Evolutionary conservation across 768 basidiomycete genomes (phyloP), one percentile per base, ranked within the genome.

Genomic region (Solioccasus polychromus): DNA sequence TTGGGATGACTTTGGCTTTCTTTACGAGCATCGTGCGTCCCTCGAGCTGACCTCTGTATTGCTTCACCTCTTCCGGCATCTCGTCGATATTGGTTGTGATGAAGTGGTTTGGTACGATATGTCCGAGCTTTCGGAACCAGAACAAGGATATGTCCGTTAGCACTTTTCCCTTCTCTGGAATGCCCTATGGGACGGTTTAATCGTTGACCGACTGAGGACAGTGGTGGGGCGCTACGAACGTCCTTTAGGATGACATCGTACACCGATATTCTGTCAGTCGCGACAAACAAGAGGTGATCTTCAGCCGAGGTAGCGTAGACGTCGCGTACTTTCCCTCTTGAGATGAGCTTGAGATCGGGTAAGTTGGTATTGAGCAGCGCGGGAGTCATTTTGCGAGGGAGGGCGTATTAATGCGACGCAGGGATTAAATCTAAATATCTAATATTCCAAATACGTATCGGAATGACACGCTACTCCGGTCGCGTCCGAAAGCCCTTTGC

Each of bases 171-270:
- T 99, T 99, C 51, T 83, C 82, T 14, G 95, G 93, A 50, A 99
- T 92, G 7, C 92, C 94, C 95, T 99, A 52, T 22, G 23, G 15
- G 36, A 34, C 14, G 41, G 24, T 24, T 35, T 8, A 18, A 17
- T 28, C 18, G 23, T 9, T 46, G 26, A 29, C 28, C 4, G 7
- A 30, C 15, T 22, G 37, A 41, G 10, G 31, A 31, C 20, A 41
- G 19, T 20, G 30, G 35, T 45, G 39, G 40, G 34, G 20, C 3
- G 38, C 47, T 45, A 74, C 90, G 58, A 63, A 97, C 95, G 68
- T 95, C 92, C 62, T 82, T 81, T 51, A 99, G 77, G 60, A 98
- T 85, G 55, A 96, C 87, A 74, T 99, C 95, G 73, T 91, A 98
- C 0, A 94, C 94, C 17, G 91, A 95, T 62, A 98, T 95, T 51